Percentiles rank a stretch among this genome's conserved stretches.
Evolutionary conservation across 306 rosid species (phyloP).

Genomic region (Cucumis cinereus): DNA sequence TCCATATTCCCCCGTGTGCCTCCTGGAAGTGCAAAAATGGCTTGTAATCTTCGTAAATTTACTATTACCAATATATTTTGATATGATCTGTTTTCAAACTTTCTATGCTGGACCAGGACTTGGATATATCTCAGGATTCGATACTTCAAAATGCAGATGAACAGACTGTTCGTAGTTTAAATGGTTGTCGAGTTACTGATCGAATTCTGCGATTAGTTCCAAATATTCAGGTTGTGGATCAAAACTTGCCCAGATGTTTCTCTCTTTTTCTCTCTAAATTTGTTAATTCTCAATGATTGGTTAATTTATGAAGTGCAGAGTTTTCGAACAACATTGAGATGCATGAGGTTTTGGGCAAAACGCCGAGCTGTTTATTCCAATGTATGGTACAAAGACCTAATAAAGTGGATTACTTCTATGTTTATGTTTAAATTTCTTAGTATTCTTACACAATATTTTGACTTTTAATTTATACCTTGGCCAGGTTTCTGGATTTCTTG

Average conservation of each 20-base stretch:
- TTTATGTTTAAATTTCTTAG: not conserved
- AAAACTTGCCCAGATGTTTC: not conserved
- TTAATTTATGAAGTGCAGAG: slow-evolving; percentile 39
- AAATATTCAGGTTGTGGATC: slow-evolving; percentile 64
- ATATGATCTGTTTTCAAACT: slow-evolving; percentile 1
- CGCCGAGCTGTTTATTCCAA: slow-evolving; percentile 93
- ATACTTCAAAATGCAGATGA: slow-evolving; percentile 84
- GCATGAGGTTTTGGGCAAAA: slow-evolving; percentile 96
- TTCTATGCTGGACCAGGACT: slow-evolving; percentile 43
- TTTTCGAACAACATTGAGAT: slow-evolving; percentile 88
- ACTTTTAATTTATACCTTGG: slow-evolving; percentile 19
- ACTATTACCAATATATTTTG: slow-evolving; percentile 9
- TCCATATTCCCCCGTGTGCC: not conserved
- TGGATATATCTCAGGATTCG: slow-evolving; percentile 82
- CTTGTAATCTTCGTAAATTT: not conserved
- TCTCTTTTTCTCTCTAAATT: not conserved
- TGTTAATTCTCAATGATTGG: slow-evolving; percentile 13
- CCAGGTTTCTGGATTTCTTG: slow-evolving; percentile 96
- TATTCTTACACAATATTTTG: slow-evolving; percentile 12
- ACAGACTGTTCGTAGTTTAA: slow-evolving; percentile 94
- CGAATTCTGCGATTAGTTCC: slow-evolving; percentile 89
- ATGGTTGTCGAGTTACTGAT: slow-evolving; percentile 95
- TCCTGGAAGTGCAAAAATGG: not conserved
- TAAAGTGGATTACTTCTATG: not conserved
- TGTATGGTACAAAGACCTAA: slow-evolving; percentile 30